A percentile compares a stretch with the other conserved stretches of the same genome.
phyloP scores from a whole-genome alignment of 2,329 filamentous ascomycete genomes.

The Apiospora kogelbergensis region DNA sequence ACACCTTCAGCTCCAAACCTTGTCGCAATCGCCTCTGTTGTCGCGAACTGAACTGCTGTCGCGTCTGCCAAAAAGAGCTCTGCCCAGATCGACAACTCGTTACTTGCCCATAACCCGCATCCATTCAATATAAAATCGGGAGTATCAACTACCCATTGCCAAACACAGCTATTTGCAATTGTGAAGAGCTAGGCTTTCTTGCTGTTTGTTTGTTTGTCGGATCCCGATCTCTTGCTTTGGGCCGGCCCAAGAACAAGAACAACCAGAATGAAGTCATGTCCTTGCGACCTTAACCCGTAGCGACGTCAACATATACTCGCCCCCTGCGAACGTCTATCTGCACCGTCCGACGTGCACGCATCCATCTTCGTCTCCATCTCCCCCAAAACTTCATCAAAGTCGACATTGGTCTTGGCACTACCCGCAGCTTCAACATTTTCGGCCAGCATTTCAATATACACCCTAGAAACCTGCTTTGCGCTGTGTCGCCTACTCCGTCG shows the following conservation, averaged over 20 bases:
- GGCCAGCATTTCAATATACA: neutral
- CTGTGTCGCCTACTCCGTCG: neutral
- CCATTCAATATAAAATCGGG: neutral
- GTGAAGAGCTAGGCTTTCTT: neutral
- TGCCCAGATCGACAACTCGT: neutral
- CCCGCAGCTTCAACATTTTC: neutral
- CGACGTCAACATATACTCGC: neutral
- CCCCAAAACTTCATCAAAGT: neutral
- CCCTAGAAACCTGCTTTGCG: neutral
- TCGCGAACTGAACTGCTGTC: slow-evolving; percentile 4
- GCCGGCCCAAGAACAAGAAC: neutral
- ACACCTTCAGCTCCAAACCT: neutral
- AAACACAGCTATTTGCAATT: neutral
- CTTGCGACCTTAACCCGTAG: neutral
- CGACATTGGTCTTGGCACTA: neutral
- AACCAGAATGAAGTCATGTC: neutral
- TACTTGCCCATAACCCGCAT: neutral
- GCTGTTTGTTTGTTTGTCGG: neutral
- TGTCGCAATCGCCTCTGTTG: neutral
- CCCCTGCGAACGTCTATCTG: neutral
- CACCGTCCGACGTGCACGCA: neutral
- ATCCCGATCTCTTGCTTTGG: neutral
- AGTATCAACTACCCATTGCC: neutral
- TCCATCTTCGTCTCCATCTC: neutral
- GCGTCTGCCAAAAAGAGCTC: neutral